A percentile compares a stretch with the other conserved stretches of the same genome.
Evolutionary conservation across 768 basidiomycete genomes (phyloP).

Genomic region (Mycena amicta): DNA sequence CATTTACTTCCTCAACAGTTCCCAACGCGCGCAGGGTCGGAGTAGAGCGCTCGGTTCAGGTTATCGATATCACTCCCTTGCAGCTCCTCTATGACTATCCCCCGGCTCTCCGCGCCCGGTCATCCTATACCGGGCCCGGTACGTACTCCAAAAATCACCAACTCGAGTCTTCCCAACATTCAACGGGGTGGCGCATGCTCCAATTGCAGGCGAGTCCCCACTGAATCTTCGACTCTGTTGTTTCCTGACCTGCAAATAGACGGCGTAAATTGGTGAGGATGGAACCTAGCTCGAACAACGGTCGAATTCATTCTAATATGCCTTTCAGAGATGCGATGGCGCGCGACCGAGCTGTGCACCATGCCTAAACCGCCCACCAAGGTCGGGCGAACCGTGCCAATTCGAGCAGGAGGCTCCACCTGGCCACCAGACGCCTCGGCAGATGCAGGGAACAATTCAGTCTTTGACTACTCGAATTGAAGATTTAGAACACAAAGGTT

Average conservation of each 20-base stretch:
- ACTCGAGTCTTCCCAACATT: conserved; percentile 16
- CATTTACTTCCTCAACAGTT: too few relatives aligned
- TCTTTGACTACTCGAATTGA: neutral
- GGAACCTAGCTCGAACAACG: neutral
- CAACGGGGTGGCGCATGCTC: neutral
- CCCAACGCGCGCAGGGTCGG: too few relatives aligned
- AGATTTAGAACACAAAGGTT: too few relatives aligned
- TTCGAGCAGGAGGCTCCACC: neutral
- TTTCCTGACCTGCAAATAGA: neutral
- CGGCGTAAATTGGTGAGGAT: neutral
- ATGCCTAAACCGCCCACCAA: conserved; percentile 8
- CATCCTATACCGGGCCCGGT: too few relatives aligned
- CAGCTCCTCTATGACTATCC: too few relatives aligned
- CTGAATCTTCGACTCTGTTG: neutral
- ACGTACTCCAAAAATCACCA: conserved; percentile 32
- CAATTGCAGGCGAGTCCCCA: neutral
- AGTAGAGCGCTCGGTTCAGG: too few relatives aligned
- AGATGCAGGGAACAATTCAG: conserved; percentile 12
- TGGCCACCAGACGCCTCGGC: neutral
- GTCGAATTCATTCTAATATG: neutral
- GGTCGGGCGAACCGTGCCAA: conserved; percentile 9
- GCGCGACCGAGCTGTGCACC: conserved; percentile 8
- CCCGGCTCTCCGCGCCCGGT: too few relatives aligned
- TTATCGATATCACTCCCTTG: too few relatives aligned
- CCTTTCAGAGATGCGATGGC: conserved; percentile 12